Evolutionary conservation across 2,329 filamentous ascomycete species (phyloP), one percentile per base, ranked within the genome.

Genomic region (Huntiella omanensis): DNA sequence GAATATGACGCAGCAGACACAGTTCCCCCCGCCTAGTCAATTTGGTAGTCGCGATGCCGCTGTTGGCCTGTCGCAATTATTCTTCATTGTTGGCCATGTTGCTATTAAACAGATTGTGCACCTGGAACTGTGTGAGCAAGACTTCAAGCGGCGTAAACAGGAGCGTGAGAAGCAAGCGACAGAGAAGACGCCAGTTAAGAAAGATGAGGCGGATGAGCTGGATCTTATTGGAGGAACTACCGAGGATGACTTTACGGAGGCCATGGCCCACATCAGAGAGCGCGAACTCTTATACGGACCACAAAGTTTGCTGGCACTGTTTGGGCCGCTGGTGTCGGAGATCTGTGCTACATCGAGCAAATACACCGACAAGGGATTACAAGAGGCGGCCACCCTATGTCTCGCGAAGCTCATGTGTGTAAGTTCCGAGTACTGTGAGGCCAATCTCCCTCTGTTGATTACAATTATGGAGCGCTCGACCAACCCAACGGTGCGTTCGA

Each of bases 41-140:
- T 49, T 49, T 17, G 45, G 42, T 13, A 46, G 40, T 16, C 60
- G 79, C 28, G 83, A 80, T 54, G 74, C 78, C 4, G 77, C 84
- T 1, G 71, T 86, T 40, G 78, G 75, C 1, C 68, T 98, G 2
- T 94, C 91, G 0, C 91, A 96, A 56, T 71, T 98, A 2, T 69
- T 98, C 0, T 96, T 96, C 58, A 81, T 94, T 33, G 88, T 96
- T 28, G 91, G 91, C 0, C 91, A 98, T 57, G 83, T 96, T 41
- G 91, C 91, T 11, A 91, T 98, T 58, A 98, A 98, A 64, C 92
- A 98, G 59, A 98, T 98, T 54, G 92, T 98, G 1, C 91, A 98
- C 59, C 73, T 98, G 8, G 91, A 98, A 56, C 70, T 96, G n/a
- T 94, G 87, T 59, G 91, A 98, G 58, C 76, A 91, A 43, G 91